These are phyloP conservation scores for Pseudogymnoascus sp. DNA, from an alignment of 2,329 filamentous ascomycete species.

Conservation along the genomic window DNA sequence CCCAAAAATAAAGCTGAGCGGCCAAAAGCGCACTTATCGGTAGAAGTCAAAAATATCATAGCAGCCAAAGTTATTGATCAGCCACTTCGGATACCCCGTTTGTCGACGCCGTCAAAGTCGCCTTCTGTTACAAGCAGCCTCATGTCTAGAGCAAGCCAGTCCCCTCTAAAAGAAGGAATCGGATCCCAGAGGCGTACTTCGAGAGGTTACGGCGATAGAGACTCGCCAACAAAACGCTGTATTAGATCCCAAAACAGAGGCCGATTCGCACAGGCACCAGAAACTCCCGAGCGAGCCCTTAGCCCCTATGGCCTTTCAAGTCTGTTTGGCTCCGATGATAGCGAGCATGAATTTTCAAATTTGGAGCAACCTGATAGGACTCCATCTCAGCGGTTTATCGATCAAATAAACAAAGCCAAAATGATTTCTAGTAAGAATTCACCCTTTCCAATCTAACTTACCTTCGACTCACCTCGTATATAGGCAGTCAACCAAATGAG, in stretches of 20 bases:
- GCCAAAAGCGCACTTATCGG: not conserved
- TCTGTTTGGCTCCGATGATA: not conserved
- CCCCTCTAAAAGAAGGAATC: not conserved
- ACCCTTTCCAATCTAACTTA: not conserved
- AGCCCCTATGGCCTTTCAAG: not conserved
- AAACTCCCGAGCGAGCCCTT: not conserved
- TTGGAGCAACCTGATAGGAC: not conserved
- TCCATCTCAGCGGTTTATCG: not conserved
- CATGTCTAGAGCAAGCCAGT: not conserved
- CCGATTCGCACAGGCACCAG: not conserved
- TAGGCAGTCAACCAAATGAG: not conserved
- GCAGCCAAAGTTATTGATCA: not conserved
- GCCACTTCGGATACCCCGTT: not conserved
- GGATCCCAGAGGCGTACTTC: not conserved
- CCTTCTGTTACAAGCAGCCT: not conserved
- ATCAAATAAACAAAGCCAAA: not conserved
- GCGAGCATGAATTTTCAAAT: not conserved
- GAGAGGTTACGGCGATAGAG: not conserved
- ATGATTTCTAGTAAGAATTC: not conserved
- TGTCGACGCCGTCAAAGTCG: not conserved
- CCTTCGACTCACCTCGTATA: not conserved
- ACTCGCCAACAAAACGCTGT: not conserved
- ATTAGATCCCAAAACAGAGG: not conserved
- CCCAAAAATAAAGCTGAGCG: not conserved
- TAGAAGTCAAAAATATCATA: not conserved